Evolutionary conservation across 305 asterid genomes (phyloP), one percentile per base, ranked within the genome.

Genomic region (Andrographis paniculata): DNA sequence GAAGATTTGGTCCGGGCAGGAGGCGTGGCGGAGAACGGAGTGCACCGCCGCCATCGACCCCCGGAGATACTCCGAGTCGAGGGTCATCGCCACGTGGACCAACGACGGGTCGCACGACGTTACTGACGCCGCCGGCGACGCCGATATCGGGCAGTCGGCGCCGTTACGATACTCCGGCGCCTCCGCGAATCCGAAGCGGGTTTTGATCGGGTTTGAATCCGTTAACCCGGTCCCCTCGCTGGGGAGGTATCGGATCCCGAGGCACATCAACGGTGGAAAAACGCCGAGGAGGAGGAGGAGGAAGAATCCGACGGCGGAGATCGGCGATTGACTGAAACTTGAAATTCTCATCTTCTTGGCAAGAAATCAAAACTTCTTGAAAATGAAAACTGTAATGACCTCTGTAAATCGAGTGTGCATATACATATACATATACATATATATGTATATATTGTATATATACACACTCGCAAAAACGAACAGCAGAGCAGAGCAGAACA

Each of bases 301-400:
- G 47, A 42, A 14, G 47, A 44, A 3, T 9, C n/a, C 49, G 24
- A 44, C 28, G 49, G 49, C 49, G 14, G 49, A 10, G 49, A 44
- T 19, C 3, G 14, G 15, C 9, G 18, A 20, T 7, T 62, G 14
- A 17, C 44, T 20, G 10, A 65, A 58, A 43, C 56, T 52, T 17
- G 69, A 53, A 67, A 17, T 38, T 65, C 58, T 66, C 82, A 83
- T 40, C 33, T 44, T 54, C 44, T 24, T 50, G 22, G 52, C 17
- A 49, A 49, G 19, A 37, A 3, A 14, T 13, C 4, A 12, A 37
- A 1, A 22, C 12, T n/a, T n/a, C 17, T 37, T n/a, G 18, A 24
- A 8, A 24, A 24, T 3, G 30, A 24, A 24, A 24, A 3, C n/a
- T n/a, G n/a, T n/a, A n/a, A n/a, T n/a, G n/a, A n/a, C n/a, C n/a